Base-by-base conservation (phyloP, 495 filamentous ascomycete genomes). In the Annulohypoxylon stygium region DNA sequence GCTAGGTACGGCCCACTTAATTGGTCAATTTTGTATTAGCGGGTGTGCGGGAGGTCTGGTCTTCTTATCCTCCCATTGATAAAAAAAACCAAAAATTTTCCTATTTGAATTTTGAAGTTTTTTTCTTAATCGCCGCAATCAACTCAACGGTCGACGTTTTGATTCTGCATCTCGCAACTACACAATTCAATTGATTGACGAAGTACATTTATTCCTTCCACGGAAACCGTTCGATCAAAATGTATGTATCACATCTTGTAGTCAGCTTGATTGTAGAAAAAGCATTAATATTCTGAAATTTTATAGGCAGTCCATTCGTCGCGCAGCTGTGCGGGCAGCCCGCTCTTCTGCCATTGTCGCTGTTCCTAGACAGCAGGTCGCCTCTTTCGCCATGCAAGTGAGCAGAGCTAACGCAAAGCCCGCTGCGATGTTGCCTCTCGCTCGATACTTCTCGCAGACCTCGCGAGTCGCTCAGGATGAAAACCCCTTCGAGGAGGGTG, bases 271-370 rank as follows among this genome's bases (percentile, higher is more conserved):
- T 59, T 12, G 4, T 41, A 12, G 34, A 45, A n/a, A 3, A 3
- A 16, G 23, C 9, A 48, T 67, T 78, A 41, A 78, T 30, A 34
- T 41, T 54, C 48, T 8, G 45, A 48, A 36, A 60, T 33, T 41
- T 20, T 41, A 41, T 64, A 90, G 87, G 88, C 84, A 86, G 80
- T 81, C 83, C 64, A 72, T 90, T 70, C 87, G 88, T 64, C 86
- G 86, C 72, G 85, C 85, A 55, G 86, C 87, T 73, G 80, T 87
- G 53, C 85, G 90, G 64, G 86, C 89, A 33, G 81, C 87, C 69
- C 80, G 86, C 47, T 81, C 87, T 48, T 81, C 88, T 25, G 78
- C 81, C 37, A 78, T 83, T 25, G 74, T 84, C 41, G 65, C 87
- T 59, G 72, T 79, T 14, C 83, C 83, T 67, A 77, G 85, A 37